Evolutionary conservation across 306 rosid genomes (phyloP).

Genomic region (Vicia sativa): DNA sequence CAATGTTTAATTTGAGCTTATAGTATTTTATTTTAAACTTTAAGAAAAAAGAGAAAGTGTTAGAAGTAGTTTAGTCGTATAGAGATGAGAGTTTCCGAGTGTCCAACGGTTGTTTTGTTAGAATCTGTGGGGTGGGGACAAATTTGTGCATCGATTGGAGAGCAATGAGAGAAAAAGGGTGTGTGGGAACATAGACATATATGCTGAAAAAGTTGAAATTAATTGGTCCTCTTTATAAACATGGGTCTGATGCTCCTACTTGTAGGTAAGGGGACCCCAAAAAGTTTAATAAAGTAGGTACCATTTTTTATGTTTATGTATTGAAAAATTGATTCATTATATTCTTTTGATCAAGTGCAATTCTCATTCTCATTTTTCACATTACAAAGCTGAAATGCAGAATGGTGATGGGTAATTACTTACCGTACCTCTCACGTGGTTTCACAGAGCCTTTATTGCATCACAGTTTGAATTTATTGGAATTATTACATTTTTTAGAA

Average conservation of each 20-base stretch:
- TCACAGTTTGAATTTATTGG: not conserved
- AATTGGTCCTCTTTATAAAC: constrained; percentile 26
- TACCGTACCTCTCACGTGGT: constrained; percentile 35
- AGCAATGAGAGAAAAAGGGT: not conserved
- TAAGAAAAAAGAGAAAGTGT: not conserved
- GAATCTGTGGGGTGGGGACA: constrained; percentile 25
- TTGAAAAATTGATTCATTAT: not conserved
- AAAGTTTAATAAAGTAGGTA: too few species aligned
- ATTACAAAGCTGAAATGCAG: not conserved
- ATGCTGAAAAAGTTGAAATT: not conserved
- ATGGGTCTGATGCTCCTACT: not conserved
- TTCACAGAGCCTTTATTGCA: not conserved
- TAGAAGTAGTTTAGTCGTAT: too few species aligned
- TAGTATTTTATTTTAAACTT: too few species aligned
- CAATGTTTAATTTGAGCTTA: too few species aligned
- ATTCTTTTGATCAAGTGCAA: not conserved
- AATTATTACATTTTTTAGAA: not conserved
- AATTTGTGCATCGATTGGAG: not conserved
- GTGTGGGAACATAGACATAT: constrained; percentile 1
- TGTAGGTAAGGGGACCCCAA: not conserved
- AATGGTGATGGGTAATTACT: not conserved
- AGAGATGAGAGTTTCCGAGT: constrained; percentile 1
- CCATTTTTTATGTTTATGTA: not conserved
- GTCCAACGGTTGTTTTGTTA: constrained; percentile 17
- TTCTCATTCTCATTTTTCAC: not conserved